Conservation (phyloP, 2,329 filamentous ascomycete genomes). For the Aureobasidium sp. region DNA sequence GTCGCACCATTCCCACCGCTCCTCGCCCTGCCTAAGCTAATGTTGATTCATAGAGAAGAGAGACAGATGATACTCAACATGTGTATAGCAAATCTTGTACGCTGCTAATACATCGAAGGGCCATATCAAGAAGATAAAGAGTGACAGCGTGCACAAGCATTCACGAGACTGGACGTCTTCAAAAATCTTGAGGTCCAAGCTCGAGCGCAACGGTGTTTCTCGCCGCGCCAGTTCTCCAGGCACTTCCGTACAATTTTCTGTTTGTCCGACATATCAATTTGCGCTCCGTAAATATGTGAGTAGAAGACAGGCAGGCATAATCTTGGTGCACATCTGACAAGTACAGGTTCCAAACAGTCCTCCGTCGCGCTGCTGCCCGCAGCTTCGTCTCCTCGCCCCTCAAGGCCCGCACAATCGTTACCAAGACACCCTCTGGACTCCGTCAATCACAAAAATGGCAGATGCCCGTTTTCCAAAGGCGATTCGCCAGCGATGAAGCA, state of each 20-base stretch:
- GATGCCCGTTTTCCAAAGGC: constrained; percentile 36
- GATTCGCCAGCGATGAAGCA: constrained; percentile 44
- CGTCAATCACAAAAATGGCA: constrained; percentile 35
- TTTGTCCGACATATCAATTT: background rate
- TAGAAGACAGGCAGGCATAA: too few species aligned
- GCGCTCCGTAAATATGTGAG: background rate
- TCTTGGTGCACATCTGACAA: background rate
- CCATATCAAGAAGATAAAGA: background rate
- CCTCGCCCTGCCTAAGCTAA: too few species aligned
- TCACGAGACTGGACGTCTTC: background rate
- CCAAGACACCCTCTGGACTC: constrained; percentile 31
- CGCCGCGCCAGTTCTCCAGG: background rate
- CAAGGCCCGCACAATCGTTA: constrained; percentile 36
- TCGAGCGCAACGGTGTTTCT: background rate
- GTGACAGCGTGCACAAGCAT: background rate
- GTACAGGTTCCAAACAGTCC: constrained; percentile 42
- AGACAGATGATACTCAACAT: too few species aligned
- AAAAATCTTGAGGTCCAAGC: background rate
- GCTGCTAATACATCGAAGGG: too few species aligned
- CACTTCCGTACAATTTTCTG: background rate
- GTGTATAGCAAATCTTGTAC: too few species aligned
- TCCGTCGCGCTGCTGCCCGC: constrained; percentile 53
- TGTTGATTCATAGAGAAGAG: too few species aligned
- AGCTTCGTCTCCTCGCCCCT: constrained; percentile 41
- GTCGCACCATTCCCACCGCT: too few species aligned